phyloP scores from a whole-genome alignment of 2,329 filamentous ascomycete genomes.

The Arthroderma sp. region DNA sequence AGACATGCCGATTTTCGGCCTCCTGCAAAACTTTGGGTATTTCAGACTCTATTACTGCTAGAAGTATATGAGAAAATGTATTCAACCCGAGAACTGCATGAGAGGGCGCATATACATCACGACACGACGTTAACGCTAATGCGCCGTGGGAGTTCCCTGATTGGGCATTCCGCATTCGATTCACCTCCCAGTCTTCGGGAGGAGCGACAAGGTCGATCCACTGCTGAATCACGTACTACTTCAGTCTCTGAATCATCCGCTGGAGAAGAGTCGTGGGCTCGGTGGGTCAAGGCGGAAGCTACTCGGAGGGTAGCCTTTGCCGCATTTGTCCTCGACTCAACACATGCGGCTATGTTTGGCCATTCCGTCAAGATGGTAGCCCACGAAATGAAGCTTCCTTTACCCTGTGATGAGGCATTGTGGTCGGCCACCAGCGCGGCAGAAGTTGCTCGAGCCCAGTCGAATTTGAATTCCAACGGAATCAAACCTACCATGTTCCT shows the following conservation, averaged over 20 bases:
- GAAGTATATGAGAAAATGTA: conserved; percentile 98
- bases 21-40: conserved; percentile 89
- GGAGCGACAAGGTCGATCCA: conserved; percentile 33
- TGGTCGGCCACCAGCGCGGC: conserved; percentile 83
- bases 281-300: conserved; percentile 90
- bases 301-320: conserved; percentile 83
- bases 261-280: conserved; percentile 87
- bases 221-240: conserved; percentile 26
- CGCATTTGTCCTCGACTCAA: conserved; percentile 89
- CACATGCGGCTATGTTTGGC: conserved; percentile 94
- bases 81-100: conserved; percentile 78
- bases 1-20: conserved; percentile 81
- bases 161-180: conserved; percentile 72
- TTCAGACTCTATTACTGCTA: conserved; percentile 76
- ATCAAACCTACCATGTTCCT: conserved; percentile 78
- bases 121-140: conserved; percentile 91
- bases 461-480: conserved; percentile 64
- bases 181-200: conserved; percentile 66
- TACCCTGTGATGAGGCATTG: conserved; percentile 83
- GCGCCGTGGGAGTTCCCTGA: conserved; percentile 81
- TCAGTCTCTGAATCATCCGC: conserved; percentile 37
- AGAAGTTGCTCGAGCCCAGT: conserved; percentile 74
- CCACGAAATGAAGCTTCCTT: conserved; percentile 79
- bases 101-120: conserved; percentile 91
- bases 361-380: conserved; percentile 95